Evolutionary conservation across 768 basidiomycete genomes (phyloP), one percentile per base, ranked within the genome.

Genomic region (Termitomyces sp.): DNA sequence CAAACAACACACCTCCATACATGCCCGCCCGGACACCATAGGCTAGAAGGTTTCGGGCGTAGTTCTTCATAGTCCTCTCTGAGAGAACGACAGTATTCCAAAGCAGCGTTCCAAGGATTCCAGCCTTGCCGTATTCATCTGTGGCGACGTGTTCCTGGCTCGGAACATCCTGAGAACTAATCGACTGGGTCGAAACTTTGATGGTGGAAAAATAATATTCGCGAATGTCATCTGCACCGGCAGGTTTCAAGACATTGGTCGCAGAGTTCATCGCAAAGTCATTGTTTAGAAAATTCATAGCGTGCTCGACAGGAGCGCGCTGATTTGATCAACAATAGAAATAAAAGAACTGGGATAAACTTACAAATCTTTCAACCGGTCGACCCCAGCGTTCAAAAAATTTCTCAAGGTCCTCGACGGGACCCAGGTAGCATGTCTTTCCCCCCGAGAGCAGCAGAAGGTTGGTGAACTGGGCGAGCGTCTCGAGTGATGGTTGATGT

Each of bases 401-500:
- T 0, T 52, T 63, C 46, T 74, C 77, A 37, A 79, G 63, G 6
- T 70, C 72, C 54, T 48, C 82, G 64, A 70, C 76, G 60, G 69
- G 75, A 70, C 68, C 83, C 56, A 47, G 74, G 54, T 69, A 78
- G 55, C 76, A 79, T 2, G 65, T 70, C 45, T 71, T 71, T 0
- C 87, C 87, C 34, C 77, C 75, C 0, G 84, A 74, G 12, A 90
- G 75, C 23, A 90, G 70, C 31, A 85, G 68, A 12, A 88, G 70
- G 32, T 80, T 73, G 47, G 83, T 83, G 65, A 90, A 89, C 43
- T 84, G 77, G 0, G 77, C 64, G 48, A 86, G 79, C 0, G 84
- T 84, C 56, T 83, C 82, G 23, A 80, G 78, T 21, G 81, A 77
- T 0, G 87, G 87, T 56, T 89, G 86, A 61, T 90, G 87, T 52